These are phyloP conservation scores for Blastocladiella britannica DNA, from an alignment of 192 early-diverging fungal genomes.

Conservation along the genomic window DNA sequence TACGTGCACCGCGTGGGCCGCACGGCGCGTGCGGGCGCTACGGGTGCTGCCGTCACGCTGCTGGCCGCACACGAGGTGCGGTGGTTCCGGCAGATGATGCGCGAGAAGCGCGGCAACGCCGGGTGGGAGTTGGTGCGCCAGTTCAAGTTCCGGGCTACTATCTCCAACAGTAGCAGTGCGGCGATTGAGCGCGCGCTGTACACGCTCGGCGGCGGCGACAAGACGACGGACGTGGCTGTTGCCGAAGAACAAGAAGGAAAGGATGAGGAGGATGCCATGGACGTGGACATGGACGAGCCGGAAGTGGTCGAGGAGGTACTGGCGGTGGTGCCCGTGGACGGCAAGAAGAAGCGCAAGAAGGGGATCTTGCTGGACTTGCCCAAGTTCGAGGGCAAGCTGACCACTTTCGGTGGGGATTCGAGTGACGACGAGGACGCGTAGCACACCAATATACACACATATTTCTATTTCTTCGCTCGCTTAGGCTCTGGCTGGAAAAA, in stretches of 20 bases:
- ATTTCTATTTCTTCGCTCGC: no score
- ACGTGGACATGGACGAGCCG: background rate
- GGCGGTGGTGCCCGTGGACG: background rate
- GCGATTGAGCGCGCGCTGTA: background rate
- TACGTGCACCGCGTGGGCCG: conserved; percentile 88
- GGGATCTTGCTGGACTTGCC: background rate
- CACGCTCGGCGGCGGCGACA: background rate
- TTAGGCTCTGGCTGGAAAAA: no score
- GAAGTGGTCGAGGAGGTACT: background rate
- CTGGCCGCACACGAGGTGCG: conserved; percentile 36
- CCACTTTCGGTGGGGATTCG: no score
- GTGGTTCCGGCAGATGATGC: background rate
- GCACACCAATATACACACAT: no score
- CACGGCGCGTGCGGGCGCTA: conserved; percentile 68
- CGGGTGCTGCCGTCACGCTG: conserved; percentile 56
- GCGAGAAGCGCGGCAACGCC: background rate
- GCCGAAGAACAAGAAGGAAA: background rate
- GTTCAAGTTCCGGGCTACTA: background rate
- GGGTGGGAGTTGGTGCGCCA: background rate
- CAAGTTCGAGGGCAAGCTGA: no score
- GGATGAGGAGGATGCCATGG: background rate
- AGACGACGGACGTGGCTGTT: background rate
- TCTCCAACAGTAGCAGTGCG: no score
- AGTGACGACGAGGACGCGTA: background rate
- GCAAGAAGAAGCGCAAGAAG: background rate